Base-by-base conservation (phyloP, 225 moss, liverwort and hornwort genomes). In the Asterella californica region DNA sequence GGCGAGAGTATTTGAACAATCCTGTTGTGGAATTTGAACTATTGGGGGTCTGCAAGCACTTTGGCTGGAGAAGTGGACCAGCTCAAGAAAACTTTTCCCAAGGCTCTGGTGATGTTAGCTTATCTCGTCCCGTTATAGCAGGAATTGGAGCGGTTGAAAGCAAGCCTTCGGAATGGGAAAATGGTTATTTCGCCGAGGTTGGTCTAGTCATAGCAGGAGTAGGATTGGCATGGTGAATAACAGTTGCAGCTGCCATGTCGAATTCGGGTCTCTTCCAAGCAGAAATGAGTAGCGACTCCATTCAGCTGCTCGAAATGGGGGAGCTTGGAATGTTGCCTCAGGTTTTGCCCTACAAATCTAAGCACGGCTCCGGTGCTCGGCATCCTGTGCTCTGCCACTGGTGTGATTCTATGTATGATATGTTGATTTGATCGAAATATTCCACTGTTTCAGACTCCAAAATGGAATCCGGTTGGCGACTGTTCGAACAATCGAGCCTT, bases 191-290 rank as follows among this genome's bases (percentile, higher is more conserved):
- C 64, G 93, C 93, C 24, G 91, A 93, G 57, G 82, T 94, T 22
- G 97, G 83, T 21, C 69, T 92, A 78, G 84, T 81, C 0, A 89
- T 93, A 6, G 97, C 93, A 70, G 97, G 97, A 10, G 72, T 80
- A 17, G 78, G 80, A 42, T 84, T 97, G 47, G 92, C 88, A 80
- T 93, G 91, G 91, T 97, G 93, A 93, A 79, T 94, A 15, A 92
- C 91, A 70, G 74, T 79, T 9, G 87, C 93, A 29, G 91, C 94
- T 38, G 91, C 92, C 46, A 85, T 94, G 29, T 97, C 94, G 0
- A 94, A 97, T 78, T 92, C 93, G 90, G 94, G 97, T 9, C 77
- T 97, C 70, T 97, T 97, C 62, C 92, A 93, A 83, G 96, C 94
- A 0, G 94, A 97, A 76, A 97, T 94, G 94, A 97, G 97, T 80